A percentile compares a stretch with the other conserved stretches of the same genome.
These are phyloP conservation scores for Apophysomyces variabilis DNA, from an alignment of 371 early-diverging fungal genomes.

Conservation along the genomic window DNA sequence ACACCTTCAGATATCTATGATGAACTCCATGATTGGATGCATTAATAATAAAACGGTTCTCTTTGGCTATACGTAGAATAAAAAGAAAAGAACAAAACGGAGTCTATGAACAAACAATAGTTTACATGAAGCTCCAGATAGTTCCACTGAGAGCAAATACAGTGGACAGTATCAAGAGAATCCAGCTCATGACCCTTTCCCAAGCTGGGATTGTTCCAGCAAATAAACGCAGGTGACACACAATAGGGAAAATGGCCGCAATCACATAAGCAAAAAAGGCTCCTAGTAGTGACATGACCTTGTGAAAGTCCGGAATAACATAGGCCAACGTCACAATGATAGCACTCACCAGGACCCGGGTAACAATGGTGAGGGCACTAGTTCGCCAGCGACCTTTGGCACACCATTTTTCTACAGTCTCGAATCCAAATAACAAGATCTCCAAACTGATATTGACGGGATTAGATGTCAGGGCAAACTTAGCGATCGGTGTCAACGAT, in stretches of 20 bases:
- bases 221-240: constrained; percentile 55
- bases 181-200: constrained; percentile 21
- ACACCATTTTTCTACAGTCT: constrained; percentile 26
- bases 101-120: neutral
- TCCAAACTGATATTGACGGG: constrained; percentile 68
- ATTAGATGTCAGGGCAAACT: constrained; percentile 65
- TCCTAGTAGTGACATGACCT: constrained; percentile 68
- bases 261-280: constrained; percentile 61
- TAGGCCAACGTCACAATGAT: constrained; percentile 56
- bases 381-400: constrained; percentile 28
- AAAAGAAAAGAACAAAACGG: constrained; percentile 1
- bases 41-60: constrained; percentile 12
- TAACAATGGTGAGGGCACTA: constrained; percentile 22
- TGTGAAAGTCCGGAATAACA: constrained; percentile 63
- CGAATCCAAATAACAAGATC: constrained; percentile 33
- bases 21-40: constrained; percentile 31
- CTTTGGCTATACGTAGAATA: constrained; percentile 3
- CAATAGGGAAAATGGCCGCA: constrained; percentile 61
- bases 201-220: constrained; percentile 20
- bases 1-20: constrained; percentile 13
- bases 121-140: constrained; percentile 39
- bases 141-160: constrained; percentile 41
- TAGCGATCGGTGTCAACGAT: constrained; percentile 73
- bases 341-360: constrained; percentile 31
- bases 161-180: constrained; percentile 27